These are phyloP conservation scores for Heterobasidion irregulare DNA, from an alignment of 1,284 basidiomycete genomes.

Conservation along the genomic window DNA sequence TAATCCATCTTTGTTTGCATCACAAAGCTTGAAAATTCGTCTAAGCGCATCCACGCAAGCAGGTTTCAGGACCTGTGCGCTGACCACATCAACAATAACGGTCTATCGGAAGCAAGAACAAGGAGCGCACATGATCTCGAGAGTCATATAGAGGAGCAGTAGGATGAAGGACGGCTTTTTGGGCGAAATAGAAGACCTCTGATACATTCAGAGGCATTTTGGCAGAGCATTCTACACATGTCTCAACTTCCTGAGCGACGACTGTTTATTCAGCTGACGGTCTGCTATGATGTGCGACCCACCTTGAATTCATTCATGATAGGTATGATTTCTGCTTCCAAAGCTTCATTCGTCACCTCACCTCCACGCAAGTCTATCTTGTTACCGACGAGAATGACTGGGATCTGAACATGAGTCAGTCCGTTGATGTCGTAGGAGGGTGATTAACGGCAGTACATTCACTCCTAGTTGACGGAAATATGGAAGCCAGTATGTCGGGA, in stretches of 20 bases:
- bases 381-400: constrained; percentile 96
- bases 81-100: neutral
- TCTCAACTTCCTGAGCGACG: constrained; percentile 81
- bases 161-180: constrained; percentile 96
- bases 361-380: constrained; percentile 95
- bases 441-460: constrained; percentile 46
- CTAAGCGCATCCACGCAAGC: constrained; percentile 84
- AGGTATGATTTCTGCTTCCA: constrained; percentile 91
- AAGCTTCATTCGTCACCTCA: constrained; percentile 87
- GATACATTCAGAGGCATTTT: constrained; percentile 88
- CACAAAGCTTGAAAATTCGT: constrained; percentile 95
- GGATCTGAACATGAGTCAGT: constrained; percentile 49
- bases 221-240: constrained; percentile 95
- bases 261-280: constrained; percentile 6
- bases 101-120: neutral
- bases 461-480: constrained; percentile 92
- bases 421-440: constrained; percentile 4
- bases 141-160: constrained; percentile 97
- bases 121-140: constrained; percentile 69
- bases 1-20: constrained; percentile 90
- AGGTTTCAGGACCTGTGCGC: constrained; percentile 78
- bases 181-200: constrained; percentile 99
- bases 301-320: constrained; percentile 98
- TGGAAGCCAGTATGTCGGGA: constrained; percentile 99
- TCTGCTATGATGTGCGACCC: constrained; percentile 12